Base-by-base conservation (phyloP, 305 asterid genomes). In the Plantago coronopus region DNA sequence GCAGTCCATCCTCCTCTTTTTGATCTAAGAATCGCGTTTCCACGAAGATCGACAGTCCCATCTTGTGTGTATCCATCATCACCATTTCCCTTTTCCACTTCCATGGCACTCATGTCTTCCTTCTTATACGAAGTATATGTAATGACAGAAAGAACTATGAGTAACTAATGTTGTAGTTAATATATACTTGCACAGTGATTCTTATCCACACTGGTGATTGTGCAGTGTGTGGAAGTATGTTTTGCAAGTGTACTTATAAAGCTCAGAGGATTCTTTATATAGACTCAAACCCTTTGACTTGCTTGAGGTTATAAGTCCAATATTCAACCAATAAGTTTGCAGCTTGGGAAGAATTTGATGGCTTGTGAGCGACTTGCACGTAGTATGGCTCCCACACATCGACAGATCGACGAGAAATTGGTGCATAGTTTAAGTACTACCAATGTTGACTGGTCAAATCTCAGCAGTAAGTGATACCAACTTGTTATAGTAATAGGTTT, bases 1-100 rank as follows among this genome's bases (percentile, higher is more conserved):
- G 97, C 95, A n/a, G 72, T 87, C 97, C 97, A 89, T 64, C 97
- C 83, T 62, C 97, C 97, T 8, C 77, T 76, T 55, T 81, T 83
- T 54, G 93, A 83, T 78, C 93, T 72, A 53, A 87, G 95, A 45
- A 84, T 47, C 7, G 97, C 93, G 56, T 84, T 87, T 40, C 93
- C 97, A 75, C 64, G 79, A 45, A 89, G 86, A 74, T 89, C 95
- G 38, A 89, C 88, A 5, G 90, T 89, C 0, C 97, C 97, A 72
- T 89, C 97, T 66, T 81, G 31, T 53, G 95, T 84, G 69, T 79
- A 89, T n/a, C 78, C 86, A 25, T 54, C 55, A 61, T 75, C 78
- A 25, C 49, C 57, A 0, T 42, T 12, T 27, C 67, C 73, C 2
- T 67, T 59, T 22, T 59, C 79, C 57, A 77, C 83, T 56, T 76